Base-by-base conservation (phyloP, 345 rosid species). In the Eucalyptus polyanthemos region DNA sequence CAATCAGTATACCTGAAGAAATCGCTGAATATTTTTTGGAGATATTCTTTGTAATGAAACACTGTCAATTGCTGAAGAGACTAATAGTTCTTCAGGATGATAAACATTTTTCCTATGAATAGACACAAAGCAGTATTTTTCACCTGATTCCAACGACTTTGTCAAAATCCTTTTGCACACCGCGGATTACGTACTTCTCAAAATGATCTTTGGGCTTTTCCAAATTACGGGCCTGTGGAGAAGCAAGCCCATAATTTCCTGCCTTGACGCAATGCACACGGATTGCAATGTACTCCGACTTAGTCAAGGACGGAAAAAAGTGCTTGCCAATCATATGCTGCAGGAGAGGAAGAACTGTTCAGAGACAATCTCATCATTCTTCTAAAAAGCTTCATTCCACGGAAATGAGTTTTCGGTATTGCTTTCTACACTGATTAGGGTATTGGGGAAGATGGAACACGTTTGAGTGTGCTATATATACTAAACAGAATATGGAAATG, bases 241-340 rank as follows among this genome's bases (percentile, higher is more conserved):
- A 69, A 34, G 24, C 44, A 69, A 21, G 42, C 6, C 22, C 80
- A 31, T 37, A 14, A 50, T 21, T 29, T 90, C 90, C 56, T 92
- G 96, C 99, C 97, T 86, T 96, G 80, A 97, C 87, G 93, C 96
- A 98, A 22, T 98, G 99, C 50, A 93, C 91, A 53, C 99, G 94
- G 88, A 98, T 89, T 1, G 99, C 94, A 81, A 91, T 90, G 72
- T 98, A 97, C 92, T 98, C 99, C 15, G 97, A 90, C 89, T 93
- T 88, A 83, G 93, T 96, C 65, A 97, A 97, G 12, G 99, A 97
- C 10, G 89, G 97, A 92, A 93, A 90, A 89, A 98, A 95, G 90
- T 98, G 99, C 93, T 98, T 97, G 93, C 90, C 89, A 93, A 96
- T 96, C 8, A 98, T 93, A 86, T 93, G 96, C 99, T 98, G 94